These are phyloP conservation scores for Spergularia marina DNA, from an alignment of 148 eudicot species.

Conservation along the genomic window DNA sequence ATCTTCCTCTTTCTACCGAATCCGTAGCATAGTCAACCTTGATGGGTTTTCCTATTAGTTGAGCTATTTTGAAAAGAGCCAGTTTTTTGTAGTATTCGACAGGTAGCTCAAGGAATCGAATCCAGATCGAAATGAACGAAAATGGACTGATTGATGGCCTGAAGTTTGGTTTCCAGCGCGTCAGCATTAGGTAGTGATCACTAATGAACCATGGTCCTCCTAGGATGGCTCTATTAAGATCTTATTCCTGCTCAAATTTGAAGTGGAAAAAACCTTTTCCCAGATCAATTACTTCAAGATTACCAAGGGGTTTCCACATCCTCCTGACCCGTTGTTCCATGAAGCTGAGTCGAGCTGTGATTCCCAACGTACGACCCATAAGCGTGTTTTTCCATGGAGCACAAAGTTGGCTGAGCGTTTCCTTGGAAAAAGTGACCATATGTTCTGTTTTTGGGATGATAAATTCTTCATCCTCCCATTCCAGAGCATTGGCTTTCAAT, in stretches of 20 bases:
- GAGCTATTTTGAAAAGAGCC: neutral
- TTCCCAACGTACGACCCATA: neutral
- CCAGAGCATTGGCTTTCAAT: neutral
- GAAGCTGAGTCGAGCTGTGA: neutral
- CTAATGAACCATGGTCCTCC: neutral
- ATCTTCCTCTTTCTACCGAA: neutral
- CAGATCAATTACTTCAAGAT: neutral
- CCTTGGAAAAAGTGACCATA: neutral
- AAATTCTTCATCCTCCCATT: neutral
- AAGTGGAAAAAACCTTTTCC: neutral
- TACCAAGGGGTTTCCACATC: neutral
- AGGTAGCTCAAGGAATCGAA: neutral
- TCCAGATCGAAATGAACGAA: neutral
- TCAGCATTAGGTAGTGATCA: neutral
- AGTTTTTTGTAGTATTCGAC: neutral
- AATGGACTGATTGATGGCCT: neutral
- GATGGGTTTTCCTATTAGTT: neutral
- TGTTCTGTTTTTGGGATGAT: neutral
- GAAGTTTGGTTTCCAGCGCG: neutral
- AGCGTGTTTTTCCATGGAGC: neutral
- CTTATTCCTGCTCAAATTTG: neutral
- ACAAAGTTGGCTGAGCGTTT: neutral
- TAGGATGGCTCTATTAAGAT: neutral
- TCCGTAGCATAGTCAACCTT: neutral
- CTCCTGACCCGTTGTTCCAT: neutral